phyloP scores from a whole-genome alignment of 164 flowering plant species.

The Liriodendron chinense region DNA sequence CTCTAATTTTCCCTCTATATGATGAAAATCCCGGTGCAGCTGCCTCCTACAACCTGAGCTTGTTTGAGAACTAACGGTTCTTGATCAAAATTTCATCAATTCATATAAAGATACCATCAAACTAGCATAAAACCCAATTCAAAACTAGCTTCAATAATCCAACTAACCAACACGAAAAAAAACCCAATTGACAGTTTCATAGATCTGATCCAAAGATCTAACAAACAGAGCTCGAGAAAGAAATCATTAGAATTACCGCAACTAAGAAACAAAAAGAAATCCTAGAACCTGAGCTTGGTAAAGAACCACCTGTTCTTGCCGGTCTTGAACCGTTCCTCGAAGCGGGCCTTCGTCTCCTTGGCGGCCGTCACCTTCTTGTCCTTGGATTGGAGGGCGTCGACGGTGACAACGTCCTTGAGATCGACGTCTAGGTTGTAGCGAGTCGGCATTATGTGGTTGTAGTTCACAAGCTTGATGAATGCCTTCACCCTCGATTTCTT shows the following conservation, averaged over 20 bases:
- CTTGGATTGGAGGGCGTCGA: constrained; percentile 14
- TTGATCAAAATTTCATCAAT: too few relatives aligned
- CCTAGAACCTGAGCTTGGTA: constrained; percentile 31
- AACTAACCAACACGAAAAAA: too few relatives aligned
- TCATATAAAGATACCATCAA: too few relatives aligned
- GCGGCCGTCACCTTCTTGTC: constrained; percentile 30
- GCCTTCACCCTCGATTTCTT: constrained; percentile 33
- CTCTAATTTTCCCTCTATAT: too few relatives aligned
- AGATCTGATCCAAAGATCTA: neutral
- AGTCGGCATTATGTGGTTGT: constrained; percentile 51
- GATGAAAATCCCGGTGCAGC: too few relatives aligned
- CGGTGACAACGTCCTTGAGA: constrained; percentile 39
- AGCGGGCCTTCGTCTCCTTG: constrained; percentile 26
- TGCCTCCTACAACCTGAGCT: too few relatives aligned
- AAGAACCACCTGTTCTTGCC: constrained; percentile 42
- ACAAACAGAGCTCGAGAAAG: neutral
- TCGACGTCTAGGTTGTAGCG: constrained; percentile 57
- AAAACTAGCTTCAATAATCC: too few relatives aligned
- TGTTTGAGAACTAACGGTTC: too few relatives aligned
- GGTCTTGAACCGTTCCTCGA: constrained; percentile 35
- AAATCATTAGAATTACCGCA: neutral
- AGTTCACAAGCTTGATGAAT: constrained; percentile 31
- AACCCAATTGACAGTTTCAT: neutral
- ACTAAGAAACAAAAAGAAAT: neutral
- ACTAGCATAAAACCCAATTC: too few relatives aligned